Evolutionary conservation across 345 rosid species (phyloP).

Genomic region (Clausena lansium): DNA sequence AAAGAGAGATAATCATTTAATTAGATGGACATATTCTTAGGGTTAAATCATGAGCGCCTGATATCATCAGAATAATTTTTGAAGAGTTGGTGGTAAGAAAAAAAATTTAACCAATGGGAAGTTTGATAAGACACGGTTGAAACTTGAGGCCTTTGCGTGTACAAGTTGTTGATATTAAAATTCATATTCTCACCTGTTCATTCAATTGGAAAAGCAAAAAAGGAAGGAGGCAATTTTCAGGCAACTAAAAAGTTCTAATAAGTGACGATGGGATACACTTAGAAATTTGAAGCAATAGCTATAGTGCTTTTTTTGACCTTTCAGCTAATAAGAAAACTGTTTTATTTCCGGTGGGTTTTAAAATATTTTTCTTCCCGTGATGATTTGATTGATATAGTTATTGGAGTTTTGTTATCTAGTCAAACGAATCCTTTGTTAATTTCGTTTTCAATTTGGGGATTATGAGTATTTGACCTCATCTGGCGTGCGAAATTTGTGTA

Average conservation of each 20-base stretch:
- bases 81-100: not conserved
- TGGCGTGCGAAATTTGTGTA: not conserved
- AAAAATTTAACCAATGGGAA: not conserved
- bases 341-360: not conserved
- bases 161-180: not conserved
- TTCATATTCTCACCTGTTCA: not conserved
- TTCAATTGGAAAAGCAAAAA: not conserved
- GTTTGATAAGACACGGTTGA: not conserved
- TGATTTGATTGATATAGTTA: no score
- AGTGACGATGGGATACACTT: not conserved
- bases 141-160: not conserved
- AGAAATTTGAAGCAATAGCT: not conserved
- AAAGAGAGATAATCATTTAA: not conserved
- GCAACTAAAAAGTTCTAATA: not conserved
- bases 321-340: no score
- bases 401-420: not conserved
- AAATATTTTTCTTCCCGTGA: not conserved
- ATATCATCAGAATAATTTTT: not conserved
- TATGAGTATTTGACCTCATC: constrained; percentile 2
- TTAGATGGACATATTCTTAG: not conserved
- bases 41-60: not conserved
- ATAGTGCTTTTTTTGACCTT: not conserved
- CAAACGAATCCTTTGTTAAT: not conserved
- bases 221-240: not conserved
- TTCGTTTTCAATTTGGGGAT: not conserved